phyloP scores from a whole-genome alignment of 495 filamentous ascomycete species.

The Xylona heveae region DNA sequence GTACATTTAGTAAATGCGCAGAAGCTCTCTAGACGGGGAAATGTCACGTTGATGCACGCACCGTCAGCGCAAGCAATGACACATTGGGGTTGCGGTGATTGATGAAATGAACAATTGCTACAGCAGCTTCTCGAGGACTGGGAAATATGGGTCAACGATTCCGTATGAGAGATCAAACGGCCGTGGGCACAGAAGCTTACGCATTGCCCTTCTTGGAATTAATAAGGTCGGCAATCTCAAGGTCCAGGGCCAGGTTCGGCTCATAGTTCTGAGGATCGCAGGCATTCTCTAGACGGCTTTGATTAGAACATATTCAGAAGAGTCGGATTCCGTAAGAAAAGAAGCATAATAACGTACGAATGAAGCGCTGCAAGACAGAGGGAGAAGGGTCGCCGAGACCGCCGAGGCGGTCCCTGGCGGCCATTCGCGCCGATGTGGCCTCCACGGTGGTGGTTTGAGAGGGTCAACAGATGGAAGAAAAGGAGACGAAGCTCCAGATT shows the following conservation, averaged over 20 bases:
- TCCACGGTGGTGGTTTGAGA: constrained; percentile 39
- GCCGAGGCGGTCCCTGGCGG: constrained; percentile 86
- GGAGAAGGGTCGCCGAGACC: constrained; percentile 55
- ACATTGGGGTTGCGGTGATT: constrained; percentile 95
- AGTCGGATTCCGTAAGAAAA: too few species aligned
- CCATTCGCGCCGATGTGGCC: constrained; percentile 86
- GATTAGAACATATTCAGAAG: too few species aligned
- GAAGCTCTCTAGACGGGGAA: constrained; percentile 7
- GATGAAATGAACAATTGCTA: constrained; percentile 83
- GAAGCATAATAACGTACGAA: constrained; percentile 50
- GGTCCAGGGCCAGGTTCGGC: constrained; percentile 84
- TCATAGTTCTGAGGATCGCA: constrained; percentile 94
- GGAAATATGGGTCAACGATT: constrained; percentile 1
- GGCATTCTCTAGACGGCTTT: constrained; percentile 47
- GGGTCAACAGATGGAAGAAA: constrained; percentile 3
- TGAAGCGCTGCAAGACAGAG: constrained; percentile 81
- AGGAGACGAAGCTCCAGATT: too few species aligned
- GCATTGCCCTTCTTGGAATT: constrained; percentile 96
- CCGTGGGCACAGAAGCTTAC: constrained; percentile 20
- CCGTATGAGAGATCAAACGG: background rate
- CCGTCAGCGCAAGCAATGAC: constrained; percentile 62
- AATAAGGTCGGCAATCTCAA: constrained; percentile 91
- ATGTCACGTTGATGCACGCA: constrained; percentile 11
- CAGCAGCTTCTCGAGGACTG: constrained; percentile 80
- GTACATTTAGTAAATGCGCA: constrained; percentile 6